Percentiles rank a stretch among this genome's conserved stretches.
Conservation (phyloP, 257 asterid genomes). For the Eucommia ulmoides region DNA sequence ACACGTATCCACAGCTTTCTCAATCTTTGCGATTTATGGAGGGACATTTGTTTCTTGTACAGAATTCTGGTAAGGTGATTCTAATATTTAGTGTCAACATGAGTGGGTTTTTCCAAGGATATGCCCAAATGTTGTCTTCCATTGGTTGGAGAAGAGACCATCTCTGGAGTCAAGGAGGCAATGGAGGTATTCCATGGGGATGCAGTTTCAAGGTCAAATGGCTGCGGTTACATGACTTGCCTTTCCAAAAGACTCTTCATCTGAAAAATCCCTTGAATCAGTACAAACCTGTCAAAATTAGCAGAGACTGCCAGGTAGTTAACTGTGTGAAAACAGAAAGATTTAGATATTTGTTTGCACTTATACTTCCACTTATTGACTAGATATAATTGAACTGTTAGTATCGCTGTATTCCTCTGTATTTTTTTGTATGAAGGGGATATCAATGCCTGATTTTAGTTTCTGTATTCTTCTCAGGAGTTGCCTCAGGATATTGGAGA, state of each 20-base stretch:
- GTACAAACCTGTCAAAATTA: constrained; percentile 86
- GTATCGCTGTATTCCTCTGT: not conserved
- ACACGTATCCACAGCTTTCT: not conserved
- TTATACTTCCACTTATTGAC: too few relatives aligned
- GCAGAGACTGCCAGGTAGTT: constrained; percentile 93
- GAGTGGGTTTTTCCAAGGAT: constrained; percentile 99
- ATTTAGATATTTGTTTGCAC: too few relatives aligned
- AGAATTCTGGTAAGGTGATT: constrained; percentile 91
- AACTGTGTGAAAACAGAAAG: too few relatives aligned
- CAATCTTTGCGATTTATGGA: constrained; percentile 8
- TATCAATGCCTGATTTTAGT: too few relatives aligned
- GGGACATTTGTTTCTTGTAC: constrained; percentile 24
- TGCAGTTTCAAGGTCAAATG: constrained; percentile 81
- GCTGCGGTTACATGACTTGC: constrained; percentile 64
- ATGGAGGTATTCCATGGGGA: constrained; percentile 79
- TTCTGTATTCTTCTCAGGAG: constrained; percentile 59
- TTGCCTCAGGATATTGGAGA: constrained; percentile 79
- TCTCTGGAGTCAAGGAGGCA: constrained; percentile 76
- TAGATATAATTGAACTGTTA: not conserved
- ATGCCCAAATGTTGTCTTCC: constrained; percentile 87
- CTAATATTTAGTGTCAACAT: constrained; percentile 92
- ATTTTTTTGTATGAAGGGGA: not conserved
- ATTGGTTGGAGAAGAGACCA: constrained; percentile 78
- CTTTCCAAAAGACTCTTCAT: constrained; percentile 86
- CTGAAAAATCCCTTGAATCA: constrained; percentile 86